Conservation (phyloP, 2,329 filamentous ascomycete species). For the Pyrenophora graminea region DNA sequence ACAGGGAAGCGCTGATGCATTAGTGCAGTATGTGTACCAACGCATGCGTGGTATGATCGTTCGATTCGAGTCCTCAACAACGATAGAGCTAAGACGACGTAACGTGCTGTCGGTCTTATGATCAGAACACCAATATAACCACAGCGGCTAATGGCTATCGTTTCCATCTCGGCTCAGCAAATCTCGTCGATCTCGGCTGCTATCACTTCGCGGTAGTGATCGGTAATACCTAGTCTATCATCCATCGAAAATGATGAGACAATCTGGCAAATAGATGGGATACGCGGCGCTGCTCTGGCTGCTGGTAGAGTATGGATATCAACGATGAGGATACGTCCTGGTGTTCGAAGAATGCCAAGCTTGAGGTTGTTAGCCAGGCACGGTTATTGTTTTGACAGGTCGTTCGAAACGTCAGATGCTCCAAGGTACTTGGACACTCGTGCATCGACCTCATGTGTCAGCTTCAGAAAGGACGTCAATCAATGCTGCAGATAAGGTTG, state of each 20-base stretch:
- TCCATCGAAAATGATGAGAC: too few relatives aligned
- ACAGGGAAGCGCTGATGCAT: background rate
- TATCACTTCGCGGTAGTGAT: too few relatives aligned
- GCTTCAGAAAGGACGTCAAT: background rate
- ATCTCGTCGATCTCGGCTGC: too few relatives aligned
- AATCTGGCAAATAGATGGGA: too few relatives aligned
- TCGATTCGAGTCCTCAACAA: background rate
- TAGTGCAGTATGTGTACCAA: constrained; percentile 2
- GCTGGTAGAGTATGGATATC: background rate
- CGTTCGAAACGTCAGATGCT: constrained; percentile 5
- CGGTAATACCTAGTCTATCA: too few relatives aligned
- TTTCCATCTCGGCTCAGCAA: background rate
- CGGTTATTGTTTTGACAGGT: constrained; percentile 4
- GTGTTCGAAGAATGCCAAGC: background rate
- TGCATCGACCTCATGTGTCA: background rate
- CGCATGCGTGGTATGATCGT: constrained; percentile 1
- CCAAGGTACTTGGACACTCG: background rate
- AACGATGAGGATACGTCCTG: background rate
- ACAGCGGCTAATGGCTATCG: background rate
- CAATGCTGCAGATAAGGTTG: background rate
- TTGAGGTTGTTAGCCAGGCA: background rate
- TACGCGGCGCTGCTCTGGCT: too few relatives aligned
- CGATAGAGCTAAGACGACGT: background rate
- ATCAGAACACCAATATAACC: background rate
- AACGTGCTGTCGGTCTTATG: constrained; percentile 3